phyloP scores from a whole-genome alignment of 169 alveolate genomes.

The Eimeria falciformis region DNA sequence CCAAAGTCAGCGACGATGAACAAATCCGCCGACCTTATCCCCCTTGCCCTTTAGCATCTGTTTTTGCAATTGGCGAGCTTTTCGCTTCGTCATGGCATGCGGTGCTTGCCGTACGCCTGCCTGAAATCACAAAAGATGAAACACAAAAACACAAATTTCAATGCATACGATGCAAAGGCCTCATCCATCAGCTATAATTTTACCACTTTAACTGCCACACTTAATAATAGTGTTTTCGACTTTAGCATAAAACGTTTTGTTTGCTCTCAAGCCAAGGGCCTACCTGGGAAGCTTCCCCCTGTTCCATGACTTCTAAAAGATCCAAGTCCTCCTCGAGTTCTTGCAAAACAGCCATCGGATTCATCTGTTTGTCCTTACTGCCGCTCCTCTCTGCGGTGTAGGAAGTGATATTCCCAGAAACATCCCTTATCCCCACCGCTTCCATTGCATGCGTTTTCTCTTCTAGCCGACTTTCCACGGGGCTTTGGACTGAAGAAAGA shows the following conservation, averaged over 20 bases:
- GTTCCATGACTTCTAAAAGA: constrained; percentile 23
- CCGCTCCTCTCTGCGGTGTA: not conserved
- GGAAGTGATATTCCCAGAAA: not conserved
- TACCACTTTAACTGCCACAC: no score
- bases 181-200: no score
- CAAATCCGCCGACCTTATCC: not conserved
- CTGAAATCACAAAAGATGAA: not conserved
- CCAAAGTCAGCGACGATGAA: not conserved
- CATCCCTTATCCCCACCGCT: not conserved
- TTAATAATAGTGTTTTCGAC: no score
- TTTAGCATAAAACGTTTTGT: no score
- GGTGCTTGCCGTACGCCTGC: not conserved
- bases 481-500: not conserved
- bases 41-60: constrained; percentile 72
- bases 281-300: constrained; percentile 25
- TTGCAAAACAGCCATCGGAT: constrained; percentile 23
- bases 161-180: no score
- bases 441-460: not conserved
- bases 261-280: no score
- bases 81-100: constrained; percentile 65
- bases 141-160: not conserved
- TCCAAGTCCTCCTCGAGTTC: constrained; percentile 59
- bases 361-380: not conserved
- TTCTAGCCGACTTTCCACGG: constrained; percentile 27
- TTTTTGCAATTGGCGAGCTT: constrained; percentile 67